Evolutionary conservation across 2,329 filamentous ascomycete genomes (phyloP).

Genomic region (Colletotrichum ledebouriae): DNA sequence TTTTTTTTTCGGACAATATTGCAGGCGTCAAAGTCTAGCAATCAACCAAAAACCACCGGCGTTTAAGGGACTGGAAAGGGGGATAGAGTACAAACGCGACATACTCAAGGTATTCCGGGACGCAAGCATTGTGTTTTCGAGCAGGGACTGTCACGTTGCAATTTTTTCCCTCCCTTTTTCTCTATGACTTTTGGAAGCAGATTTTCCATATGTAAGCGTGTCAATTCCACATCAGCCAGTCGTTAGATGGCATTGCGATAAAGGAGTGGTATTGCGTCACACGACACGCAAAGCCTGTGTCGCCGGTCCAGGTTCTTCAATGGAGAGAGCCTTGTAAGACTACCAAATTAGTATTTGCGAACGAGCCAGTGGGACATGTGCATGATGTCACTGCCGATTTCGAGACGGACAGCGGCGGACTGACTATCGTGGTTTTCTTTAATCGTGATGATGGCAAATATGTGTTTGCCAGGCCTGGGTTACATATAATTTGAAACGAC

Average conservation of each 20-base stretch:
- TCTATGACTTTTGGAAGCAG: not conserved
- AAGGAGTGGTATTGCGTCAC: too few species aligned
- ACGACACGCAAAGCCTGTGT: not conserved
- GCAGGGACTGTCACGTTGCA: not conserved
- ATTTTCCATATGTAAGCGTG: conserved; percentile 8
- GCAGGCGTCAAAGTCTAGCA: conserved; percentile 3
- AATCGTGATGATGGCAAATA: too few species aligned
- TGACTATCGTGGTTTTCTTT: too few species aligned
- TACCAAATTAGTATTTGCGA: not conserved
- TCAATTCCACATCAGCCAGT: not conserved
- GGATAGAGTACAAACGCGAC: conserved; percentile 16
- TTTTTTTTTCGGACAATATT: conserved; percentile 5
- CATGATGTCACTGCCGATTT: too few species aligned
- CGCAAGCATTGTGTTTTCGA: conserved; percentile 1
- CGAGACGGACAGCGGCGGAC: too few species aligned
- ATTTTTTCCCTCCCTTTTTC: not conserved
- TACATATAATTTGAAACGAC: too few species aligned
- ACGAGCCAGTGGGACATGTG: too few species aligned
- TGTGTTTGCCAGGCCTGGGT: too few species aligned
- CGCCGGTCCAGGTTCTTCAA: not conserved
- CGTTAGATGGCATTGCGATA: not conserved
- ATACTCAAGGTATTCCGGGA: conserved; percentile 1
- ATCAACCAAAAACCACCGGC: conserved; percentile 18
- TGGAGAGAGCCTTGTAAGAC: not conserved
- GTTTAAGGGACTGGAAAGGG: conserved; percentile 31